Percentiles rank a stretch among this genome's conserved stretches.
These are phyloP conservation scores for Ocimum tenuiflorum DNA, from an alignment of 257 asterid species.

Conservation along the genomic window DNA sequence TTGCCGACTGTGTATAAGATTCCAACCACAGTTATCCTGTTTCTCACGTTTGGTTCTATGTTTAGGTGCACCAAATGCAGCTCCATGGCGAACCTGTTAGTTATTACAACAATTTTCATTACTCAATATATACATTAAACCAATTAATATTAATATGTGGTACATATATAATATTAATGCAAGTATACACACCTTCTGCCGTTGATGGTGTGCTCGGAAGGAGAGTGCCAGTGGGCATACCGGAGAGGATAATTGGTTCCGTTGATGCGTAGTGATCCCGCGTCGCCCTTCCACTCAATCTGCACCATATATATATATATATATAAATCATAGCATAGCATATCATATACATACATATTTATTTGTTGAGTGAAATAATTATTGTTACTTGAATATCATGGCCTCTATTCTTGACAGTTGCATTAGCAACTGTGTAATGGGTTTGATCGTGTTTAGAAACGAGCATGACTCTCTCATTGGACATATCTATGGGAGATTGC, in stretches of 20 bases:
- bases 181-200: constrained; percentile 47
- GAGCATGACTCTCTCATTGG: constrained; percentile 31
- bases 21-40: constrained; percentile 41
- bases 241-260: constrained; percentile 34
- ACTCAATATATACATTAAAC: no score
- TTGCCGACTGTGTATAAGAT: constrained; percentile 52
- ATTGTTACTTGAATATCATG: constrained; percentile 50
- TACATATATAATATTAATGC: no score
- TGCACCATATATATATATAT: constrained; percentile 10
- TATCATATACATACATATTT: not conserved
- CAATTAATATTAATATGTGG: no score
- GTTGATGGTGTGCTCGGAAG: constrained; percentile 65
- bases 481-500: constrained; percentile 69
- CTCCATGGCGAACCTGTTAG: constrained; percentile 54
- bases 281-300: constrained; percentile 52
- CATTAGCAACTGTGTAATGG: constrained; percentile 33
- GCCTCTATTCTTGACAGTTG: constrained; percentile 53
- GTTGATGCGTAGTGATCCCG: constrained; percentile 45
- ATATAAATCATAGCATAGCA: no score
- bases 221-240: constrained; percentile 76
- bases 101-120: not conserved
- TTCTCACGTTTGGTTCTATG: constrained; percentile 25
- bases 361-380: not conserved
- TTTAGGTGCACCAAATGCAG: constrained; percentile 58
- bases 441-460: constrained; percentile 22